phyloP scores from a whole-genome alignment of 2,329 filamentous ascomycete species.

The Colletotrichum horii region DNA sequence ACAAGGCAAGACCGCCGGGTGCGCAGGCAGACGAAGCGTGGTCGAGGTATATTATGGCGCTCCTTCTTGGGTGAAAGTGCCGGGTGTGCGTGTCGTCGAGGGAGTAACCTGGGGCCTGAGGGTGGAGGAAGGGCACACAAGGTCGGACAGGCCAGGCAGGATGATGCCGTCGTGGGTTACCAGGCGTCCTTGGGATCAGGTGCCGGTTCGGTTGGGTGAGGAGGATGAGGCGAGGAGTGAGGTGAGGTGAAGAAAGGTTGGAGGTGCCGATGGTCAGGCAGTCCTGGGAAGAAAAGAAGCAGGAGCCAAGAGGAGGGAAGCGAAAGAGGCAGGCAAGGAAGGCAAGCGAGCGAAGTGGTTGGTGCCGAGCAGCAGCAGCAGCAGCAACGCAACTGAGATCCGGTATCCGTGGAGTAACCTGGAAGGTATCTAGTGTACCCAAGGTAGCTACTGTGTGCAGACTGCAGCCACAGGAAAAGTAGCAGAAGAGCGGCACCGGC shows the following conservation, averaged over 20 bases:
- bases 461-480: not conserved
- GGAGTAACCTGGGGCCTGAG: not conserved
- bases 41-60: slow-evolving; percentile 10
- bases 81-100: not conserved
- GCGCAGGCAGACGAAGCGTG: not conserved
- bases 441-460: not conserved
- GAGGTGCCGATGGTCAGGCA: slow-evolving; percentile 5
- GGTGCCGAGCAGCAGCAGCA: slow-evolving; percentile 5
- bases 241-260: not conserved
- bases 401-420: not conserved
- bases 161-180: not conserved
- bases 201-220: not conserved
- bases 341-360: slow-evolving; percentile 5
- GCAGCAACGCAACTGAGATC: not conserved
- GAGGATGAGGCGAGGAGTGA: not conserved
- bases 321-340: slow-evolving; percentile 1
- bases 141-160: not conserved
- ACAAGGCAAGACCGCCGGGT: slow-evolving; percentile 15
- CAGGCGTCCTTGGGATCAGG: not conserved
- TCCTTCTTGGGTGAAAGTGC: not conserved
- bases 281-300: slow-evolving; percentile 11
- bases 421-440: not conserved
- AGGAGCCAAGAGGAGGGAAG: slow-evolving; percentile 9
- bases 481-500: not conserved
- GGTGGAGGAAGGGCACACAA: not conserved